These are phyloP conservation scores for Tephrocybe sp. DNA, from an alignment of 768 basidiomycete genomes.

Conservation along the genomic window DNA sequence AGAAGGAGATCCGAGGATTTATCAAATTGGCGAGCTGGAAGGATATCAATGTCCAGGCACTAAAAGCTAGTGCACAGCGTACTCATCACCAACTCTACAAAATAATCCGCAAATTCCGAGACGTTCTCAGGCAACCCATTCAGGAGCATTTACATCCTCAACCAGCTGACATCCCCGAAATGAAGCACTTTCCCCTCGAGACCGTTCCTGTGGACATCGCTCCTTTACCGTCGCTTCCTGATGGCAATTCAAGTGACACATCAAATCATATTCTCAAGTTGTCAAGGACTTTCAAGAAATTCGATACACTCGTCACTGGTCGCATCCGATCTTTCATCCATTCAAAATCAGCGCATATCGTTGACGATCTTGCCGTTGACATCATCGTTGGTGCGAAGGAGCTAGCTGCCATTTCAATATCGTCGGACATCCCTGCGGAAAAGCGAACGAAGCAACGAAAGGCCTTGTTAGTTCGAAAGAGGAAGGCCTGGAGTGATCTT, in stretches of 20 bases:
- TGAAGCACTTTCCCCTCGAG: constrained; percentile 14
- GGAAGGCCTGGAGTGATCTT: constrained; percentile 88
- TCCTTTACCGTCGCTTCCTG: constrained; percentile 13
- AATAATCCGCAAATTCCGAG: constrained; percentile 88
- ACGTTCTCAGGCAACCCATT: constrained; percentile 77
- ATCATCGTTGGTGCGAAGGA: constrained; percentile 63
- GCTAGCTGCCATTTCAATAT: constrained; percentile 48
- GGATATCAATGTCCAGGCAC: constrained; percentile 91
- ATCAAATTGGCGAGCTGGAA: constrained; percentile 99
- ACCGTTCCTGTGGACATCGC: background rate
- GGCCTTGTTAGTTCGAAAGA: constrained; percentile 76
- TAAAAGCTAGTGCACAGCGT: constrained; percentile 86
- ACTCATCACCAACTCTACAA: constrained; percentile 93
- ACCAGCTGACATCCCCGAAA: constrained; percentile 37
- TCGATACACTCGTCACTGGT: constrained; percentile 40
- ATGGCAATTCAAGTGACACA: constrained; percentile 7
- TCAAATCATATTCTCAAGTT: constrained; percentile 49
- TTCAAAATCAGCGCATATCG: constrained; percentile 34
- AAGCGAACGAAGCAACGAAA: constrained; percentile 67
- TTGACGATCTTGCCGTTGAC: constrained; percentile 58
- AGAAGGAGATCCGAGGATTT: constrained; percentile 80
- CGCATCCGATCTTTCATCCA: constrained; percentile 44
- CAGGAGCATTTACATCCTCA: constrained; percentile 36
- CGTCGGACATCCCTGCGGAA: constrained; percentile 42
- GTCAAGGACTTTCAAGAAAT: constrained; percentile 49